phyloP scores from a whole-genome alignment of 2,329 filamentous ascomycete genomes.

The Penicillium digitatum region DNA sequence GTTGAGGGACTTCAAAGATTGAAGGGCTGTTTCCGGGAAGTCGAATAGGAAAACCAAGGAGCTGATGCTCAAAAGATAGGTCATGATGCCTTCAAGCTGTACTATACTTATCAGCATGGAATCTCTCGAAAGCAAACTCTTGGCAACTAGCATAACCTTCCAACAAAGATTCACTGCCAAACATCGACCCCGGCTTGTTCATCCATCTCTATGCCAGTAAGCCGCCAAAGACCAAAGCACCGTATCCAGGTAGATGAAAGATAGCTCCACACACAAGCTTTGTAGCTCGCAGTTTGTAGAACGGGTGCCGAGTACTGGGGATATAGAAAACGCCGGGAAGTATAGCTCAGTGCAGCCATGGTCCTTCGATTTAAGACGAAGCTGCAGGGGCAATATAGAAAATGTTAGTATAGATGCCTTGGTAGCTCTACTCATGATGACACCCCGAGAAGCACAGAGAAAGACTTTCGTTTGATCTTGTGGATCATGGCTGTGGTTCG shows the following conservation, averaged over 20 bases:
- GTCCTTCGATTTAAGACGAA: not conserved
- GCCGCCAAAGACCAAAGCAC: constrained; percentile 63
- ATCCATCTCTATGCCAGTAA: constrained; percentile 57
- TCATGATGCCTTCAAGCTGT: not conserved
- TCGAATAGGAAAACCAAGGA: constrained; percentile 54
- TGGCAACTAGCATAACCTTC: not conserved
- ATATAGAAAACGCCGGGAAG: constrained; percentile 23
- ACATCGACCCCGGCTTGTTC: not conserved
- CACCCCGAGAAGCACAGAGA: too few species aligned
- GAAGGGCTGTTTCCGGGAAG: constrained; percentile 28
- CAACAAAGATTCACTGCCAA: constrained; percentile 13
- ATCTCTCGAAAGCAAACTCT: not conserved
- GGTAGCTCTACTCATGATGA: not conserved
- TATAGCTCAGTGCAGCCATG: constrained; percentile 7
- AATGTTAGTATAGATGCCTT: not conserved
- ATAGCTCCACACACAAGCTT: constrained; percentile 63
- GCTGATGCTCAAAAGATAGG: constrained; percentile 51
- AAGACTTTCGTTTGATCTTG: constrained; percentile 54
- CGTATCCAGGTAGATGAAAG: constrained; percentile 66
- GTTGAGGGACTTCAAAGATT: constrained; percentile 5
- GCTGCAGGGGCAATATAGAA: not conserved
- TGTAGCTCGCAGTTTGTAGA: constrained; percentile 66
- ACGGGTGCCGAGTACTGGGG: constrained; percentile 44
- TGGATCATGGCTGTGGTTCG: constrained; percentile 66
- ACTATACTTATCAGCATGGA: not conserved